These are phyloP conservation scores for Thraustotheca clavata DNA, from an alignment of 352 stramenopile species.

Conservation along the genomic window DNA sequence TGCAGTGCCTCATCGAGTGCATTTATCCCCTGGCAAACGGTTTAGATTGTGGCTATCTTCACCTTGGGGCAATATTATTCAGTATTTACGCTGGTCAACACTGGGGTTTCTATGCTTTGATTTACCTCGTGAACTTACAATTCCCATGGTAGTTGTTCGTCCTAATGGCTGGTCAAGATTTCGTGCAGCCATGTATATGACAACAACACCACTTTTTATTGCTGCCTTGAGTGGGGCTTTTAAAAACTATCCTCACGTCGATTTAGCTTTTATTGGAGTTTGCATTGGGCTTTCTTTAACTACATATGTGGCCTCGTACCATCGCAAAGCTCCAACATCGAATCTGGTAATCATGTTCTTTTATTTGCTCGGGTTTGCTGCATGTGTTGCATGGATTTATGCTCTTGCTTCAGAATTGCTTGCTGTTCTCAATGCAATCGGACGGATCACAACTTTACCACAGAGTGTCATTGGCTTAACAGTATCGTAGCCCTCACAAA, in stretches of 20 bases:
- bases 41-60: too few relatives aligned
- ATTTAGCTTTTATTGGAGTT: constrained; percentile 27
- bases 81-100: not conserved
- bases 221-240: constrained; percentile 43
- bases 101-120: constrained; percentile 45
- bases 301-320: constrained; percentile 56
- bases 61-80: not conserved
- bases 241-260: constrained; percentile 27
- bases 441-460: constrained; percentile 62
- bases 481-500: constrained; percentile 28
- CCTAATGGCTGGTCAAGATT: constrained; percentile 53
- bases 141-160: constrained; percentile 58
- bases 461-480: constrained; percentile 72
- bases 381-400: constrained; percentile 90
- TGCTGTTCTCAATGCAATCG: constrained; percentile 61
- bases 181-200: constrained; percentile 73
- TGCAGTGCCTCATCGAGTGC: too few relatives aligned
- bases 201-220: constrained; percentile 82
- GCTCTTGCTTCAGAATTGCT: constrained; percentile 81
- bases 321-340: constrained; percentile 46
- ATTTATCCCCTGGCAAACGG: too few relatives aligned
- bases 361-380: constrained; percentile 58
- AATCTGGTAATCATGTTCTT: constrained; percentile 32
- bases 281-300: constrained; percentile 41
- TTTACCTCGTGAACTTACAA: constrained; percentile 49